Evolutionary conservation across 371 early-diverging fungal species (phyloP), one percentile per base, ranked within the genome.

Genomic region (Zancudomyces culisetae): DNA sequence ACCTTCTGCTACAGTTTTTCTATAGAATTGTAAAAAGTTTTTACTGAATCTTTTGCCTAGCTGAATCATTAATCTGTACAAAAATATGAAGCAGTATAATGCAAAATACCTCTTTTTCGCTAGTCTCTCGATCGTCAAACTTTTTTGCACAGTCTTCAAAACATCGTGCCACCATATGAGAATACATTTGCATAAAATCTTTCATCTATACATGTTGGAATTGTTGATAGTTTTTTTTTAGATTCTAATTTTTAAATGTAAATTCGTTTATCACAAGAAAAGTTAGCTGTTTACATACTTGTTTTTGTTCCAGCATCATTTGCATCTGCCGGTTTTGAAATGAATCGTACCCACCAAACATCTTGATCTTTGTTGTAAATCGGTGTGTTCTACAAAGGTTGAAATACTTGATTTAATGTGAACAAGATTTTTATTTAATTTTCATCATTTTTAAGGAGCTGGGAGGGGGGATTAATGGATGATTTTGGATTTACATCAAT

Each of bases 61-160:
- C 6, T 10, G 6, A 35, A 10, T 35, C 15, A 35, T 35, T 35
- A 10, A 35, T 35, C 15, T 35, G 6, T 35, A 35, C 15, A 10
- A 35, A 35, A 35, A n/a, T n/a, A n/a, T n/a, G n/a, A n/a, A n/a
- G n/a, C n/a, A n/a, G n/a, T n/a, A n/a, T n/a, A n/a, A n/a, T n/a
- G n/a, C n/a, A n/a, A 6, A 6, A 15, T 35, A 81, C 89, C 79
- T 93, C 94, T 64, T 82, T 82, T 52, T 78, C 68, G 56, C 63
- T 74, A 60, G 91, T 65, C 49, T 76, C 72, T 70, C 84, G 86
- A 46, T 88, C 81, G 13, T 85, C 88, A 53, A 91, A 91, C 57
- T 90, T 90, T 55, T 76, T 74, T 52, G 87, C 76, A 69, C 94
- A 93, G 66, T 90, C 86, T 30, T 71, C 78, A 57, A 89, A 93